Evolutionary conservation across 805 yeast species (phyloP), one percentile per base, ranked within the genome.

Genomic region (Kluyveromyces aestuarii): DNA sequence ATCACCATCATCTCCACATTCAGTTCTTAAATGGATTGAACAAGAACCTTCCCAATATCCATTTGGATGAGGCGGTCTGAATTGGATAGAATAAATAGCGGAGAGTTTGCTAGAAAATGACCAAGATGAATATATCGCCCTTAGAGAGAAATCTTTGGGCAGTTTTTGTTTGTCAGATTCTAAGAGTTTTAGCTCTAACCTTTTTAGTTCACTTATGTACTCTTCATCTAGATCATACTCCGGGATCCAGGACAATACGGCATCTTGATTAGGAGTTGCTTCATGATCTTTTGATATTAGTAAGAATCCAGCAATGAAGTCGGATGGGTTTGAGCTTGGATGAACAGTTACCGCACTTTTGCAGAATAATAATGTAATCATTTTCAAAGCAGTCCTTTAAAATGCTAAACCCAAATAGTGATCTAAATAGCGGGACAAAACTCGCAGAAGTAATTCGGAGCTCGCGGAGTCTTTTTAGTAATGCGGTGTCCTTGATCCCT

Each of bases 31-130:
- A 64, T 87, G 83, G 27, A 93, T 65, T 1, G 88, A 71, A 14
- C 91, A 69, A 0, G 96, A 86, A 0, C 99, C 99, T 67, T 77
- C 80, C 96, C 97, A 91, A 80, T 89, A 82, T 1, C 90, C 95
- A 14, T 80, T 70, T 11, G 68, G 60, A 2, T 89, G 81, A 6
- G 96, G 97, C 2, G 82, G 82, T 47, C 97, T 74, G 11, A 84
- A 77, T 63, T 90, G 96, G 39, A 93, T 73, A 25, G 96, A 85
- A 63, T 81, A 91, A 6, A 91, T 61, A 75, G 37, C 76, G 61
- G 27, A 86, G 62, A 16, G 80, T 35, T 47, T 75, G 18, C 83
- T 62, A 3, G 84, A 77, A 67, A 89, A 89, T 6, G 90, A 80
- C 66, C 80, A 87, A 1, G 87, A 76, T 7, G 67, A 64, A 40